Percentiles rank a stretch among this genome's conserved stretches.
Conservation (phyloP, 2,329 filamentous ascomycete genomes). For the Cladophialophora exuberans region DNA sequence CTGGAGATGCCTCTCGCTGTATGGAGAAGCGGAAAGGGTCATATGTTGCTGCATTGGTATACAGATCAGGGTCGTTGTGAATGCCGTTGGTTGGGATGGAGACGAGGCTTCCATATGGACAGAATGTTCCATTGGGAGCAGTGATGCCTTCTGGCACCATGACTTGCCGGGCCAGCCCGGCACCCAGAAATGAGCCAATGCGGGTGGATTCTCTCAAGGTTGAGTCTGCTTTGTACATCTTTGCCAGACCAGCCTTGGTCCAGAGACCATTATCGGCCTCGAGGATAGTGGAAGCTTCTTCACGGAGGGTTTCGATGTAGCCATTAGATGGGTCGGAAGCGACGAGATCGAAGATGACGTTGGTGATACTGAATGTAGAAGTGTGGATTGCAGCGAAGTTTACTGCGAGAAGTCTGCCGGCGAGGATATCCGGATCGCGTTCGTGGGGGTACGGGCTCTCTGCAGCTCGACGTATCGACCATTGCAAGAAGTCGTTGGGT, state of each 20-base stretch:
- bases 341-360: slow-evolving; percentile 37
- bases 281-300: slow-evolving; percentile 41
- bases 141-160: slow-evolving; percentile 33
- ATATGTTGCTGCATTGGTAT: slow-evolving; percentile 48
- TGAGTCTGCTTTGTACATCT: slow-evolving; percentile 47
- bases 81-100: slow-evolving; percentile 50
- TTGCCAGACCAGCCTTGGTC: slow-evolving; percentile 42
- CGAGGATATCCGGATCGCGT: slow-evolving; percentile 52
- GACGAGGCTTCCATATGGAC: slow-evolving; percentile 50
- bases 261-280: slow-evolving; percentile 35
- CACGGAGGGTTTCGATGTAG: slow-evolving; percentile 37
- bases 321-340: slow-evolving; percentile 29
- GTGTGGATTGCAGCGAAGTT: slow-evolving; percentile 42
- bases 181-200: slow-evolving; percentile 44
- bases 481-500: slow-evolving; percentile 62
- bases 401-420: slow-evolving; percentile 57
- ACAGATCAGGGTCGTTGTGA: slow-evolving; percentile 53
- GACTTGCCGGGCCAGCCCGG: slow-evolving; percentile 35
- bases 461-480: slow-evolving; percentile 58
- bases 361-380: slow-evolving; percentile 36
- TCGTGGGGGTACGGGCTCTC: slow-evolving; percentile 50
- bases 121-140: slow-evolving; percentile 48
- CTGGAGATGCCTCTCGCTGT: slow-evolving; percentile 45
- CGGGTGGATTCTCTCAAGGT: slow-evolving; percentile 49
- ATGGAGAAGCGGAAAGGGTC: slow-evolving; percentile 56